A percentile compares a stretch with the other conserved stretches of the same genome.
Evolutionary conservation across 2,329 filamentous ascomycete genomes (phyloP).

Genomic region (Trichothecium roseum): DNA sequence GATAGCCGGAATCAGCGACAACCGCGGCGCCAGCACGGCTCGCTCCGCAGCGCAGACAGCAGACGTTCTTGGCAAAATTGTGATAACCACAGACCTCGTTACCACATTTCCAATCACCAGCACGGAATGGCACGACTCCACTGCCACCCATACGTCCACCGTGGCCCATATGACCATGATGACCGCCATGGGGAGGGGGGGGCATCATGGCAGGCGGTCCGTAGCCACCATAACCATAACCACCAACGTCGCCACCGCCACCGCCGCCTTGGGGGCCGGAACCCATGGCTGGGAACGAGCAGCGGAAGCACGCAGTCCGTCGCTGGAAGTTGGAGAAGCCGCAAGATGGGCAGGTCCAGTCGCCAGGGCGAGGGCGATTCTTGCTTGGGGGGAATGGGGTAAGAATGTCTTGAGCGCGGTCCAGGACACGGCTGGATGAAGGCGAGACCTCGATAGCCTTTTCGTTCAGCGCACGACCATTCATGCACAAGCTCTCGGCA

Average conservation of each 20-base stretch:
- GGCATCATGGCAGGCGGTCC: constrained; percentile 72
- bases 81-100: constrained; percentile 96
- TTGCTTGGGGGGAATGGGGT: constrained; percentile 98
- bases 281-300: constrained; percentile 93
- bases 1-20: constrained; percentile 86
- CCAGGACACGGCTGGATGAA: constrained; percentile 90
- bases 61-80: constrained; percentile 99
- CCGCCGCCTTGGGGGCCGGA: constrained; percentile 56
- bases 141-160: constrained; percentile 69
- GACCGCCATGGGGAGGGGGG: constrained; percentile 52
- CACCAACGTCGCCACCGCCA: constrained; percentile 39
- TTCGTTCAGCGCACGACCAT: constrained; percentile 92
- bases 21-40: constrained; percentile 89
- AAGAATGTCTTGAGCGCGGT: constrained; percentile 89
- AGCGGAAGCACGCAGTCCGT: constrained; percentile 96
- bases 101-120: constrained; percentile 97
- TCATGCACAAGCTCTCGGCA: constrained; percentile 97
- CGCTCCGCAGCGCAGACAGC: constrained; percentile 90
- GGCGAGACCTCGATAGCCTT: constrained; percentile 98
- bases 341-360: constrained; percentile 98
- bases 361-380: constrained; percentile 91
- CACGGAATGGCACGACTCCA: constrained; percentile 89
- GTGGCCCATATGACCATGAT: constrained; percentile 39
- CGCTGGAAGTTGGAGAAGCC: constrained; percentile 99
- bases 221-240: constrained; percentile 46